A percentile compares a stretch with the other conserved stretches of the same genome.
Evolutionary conservation across 176 grass and related monocot genomes (phyloP).

Genomic region (Oryza australiensis): DNA sequence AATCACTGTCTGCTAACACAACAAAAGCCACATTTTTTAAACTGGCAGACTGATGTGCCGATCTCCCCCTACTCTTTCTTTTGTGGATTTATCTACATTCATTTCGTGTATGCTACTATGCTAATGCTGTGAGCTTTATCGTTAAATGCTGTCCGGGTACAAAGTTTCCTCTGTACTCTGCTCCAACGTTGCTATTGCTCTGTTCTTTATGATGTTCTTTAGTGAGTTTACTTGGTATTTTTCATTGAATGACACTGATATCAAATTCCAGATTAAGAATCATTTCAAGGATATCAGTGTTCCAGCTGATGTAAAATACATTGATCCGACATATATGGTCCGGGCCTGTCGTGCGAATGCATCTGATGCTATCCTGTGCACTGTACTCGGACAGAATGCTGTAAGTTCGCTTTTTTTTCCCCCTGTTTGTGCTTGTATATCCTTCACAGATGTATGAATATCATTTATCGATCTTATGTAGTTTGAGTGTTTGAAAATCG

Average conservation of each 20-base stretch:
- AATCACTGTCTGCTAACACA: neutral
- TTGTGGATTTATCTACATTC: neutral
- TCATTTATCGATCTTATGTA: slow-evolving; percentile 20
- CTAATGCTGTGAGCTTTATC: neutral
- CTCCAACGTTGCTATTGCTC: neutral
- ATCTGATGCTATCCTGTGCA: slow-evolving; percentile 98
- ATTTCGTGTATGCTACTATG: neutral
- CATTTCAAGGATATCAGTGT: slow-evolving; percentile 86
- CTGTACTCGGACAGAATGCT: slow-evolving; percentile 94
- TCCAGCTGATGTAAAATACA: slow-evolving; percentile 91
- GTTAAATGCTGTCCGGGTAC: neutral
- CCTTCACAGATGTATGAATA: neutral
- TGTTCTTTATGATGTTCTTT: neutral
- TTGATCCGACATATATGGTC: slow-evolving; percentile 97
- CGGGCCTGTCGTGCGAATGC: slow-evolving; percentile 92
- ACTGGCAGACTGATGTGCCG: neutral
- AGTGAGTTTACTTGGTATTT: neutral
- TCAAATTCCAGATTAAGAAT: slow-evolving; percentile 77
- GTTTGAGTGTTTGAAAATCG: slow-evolving; percentile 10
- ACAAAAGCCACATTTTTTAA: neutral
- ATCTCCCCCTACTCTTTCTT: neutral
- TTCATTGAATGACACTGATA: slow-evolving; percentile 1
- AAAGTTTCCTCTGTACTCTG: neutral
- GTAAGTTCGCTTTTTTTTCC: slow-evolving; percentile 49
- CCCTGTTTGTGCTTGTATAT: neutral